Percentiles rank a stretch among this genome's conserved stretches.
phyloP scores from a whole-genome alignment of 192 early-diverging fungal species.

The Podila verticillata region DNA sequence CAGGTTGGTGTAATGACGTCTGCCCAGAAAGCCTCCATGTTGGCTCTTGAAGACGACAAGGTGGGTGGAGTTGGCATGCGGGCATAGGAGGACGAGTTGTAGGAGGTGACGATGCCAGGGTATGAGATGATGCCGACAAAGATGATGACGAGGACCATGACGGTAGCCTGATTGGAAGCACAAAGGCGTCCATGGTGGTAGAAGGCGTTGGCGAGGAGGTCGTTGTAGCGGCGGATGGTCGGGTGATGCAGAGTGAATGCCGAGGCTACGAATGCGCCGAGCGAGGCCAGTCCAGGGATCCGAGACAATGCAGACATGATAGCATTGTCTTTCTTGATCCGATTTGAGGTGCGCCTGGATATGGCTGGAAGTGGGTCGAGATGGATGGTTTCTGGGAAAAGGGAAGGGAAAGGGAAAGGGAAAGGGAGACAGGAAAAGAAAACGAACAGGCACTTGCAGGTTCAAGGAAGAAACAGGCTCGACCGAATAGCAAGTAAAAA shows the following conservation, averaged over 20 bases:
- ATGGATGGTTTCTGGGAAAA: too few species aligned
- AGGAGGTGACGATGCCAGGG: slow-evolving; percentile 58
- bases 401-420: too few species aligned
- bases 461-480: too few species aligned
- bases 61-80: slow-evolving; percentile 14
- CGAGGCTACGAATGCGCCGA: slow-evolving; percentile 22
- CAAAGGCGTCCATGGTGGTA: slow-evolving; percentile 72
- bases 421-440: too few species aligned
- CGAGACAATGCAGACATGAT: slow-evolving; percentile 40
- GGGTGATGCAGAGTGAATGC: slow-evolving; percentile 34
- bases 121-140: slow-evolving; percentile 67
- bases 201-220: slow-evolving; percentile 52
- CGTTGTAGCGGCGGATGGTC: slow-evolving; percentile 37
- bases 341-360: too few species aligned
- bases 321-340: not conserved
- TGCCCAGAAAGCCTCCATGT: slow-evolving; percentile 32
- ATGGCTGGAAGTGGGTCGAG: too few species aligned
- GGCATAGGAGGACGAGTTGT: slow-evolving; percentile 34
- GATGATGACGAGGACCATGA: slow-evolving; percentile 61
- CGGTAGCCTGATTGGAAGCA: slow-evolving; percentile 66
- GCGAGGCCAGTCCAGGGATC: slow-evolving; percentile 38
- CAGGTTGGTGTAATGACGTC: slow-evolving; percentile 31
- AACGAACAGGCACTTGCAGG: too few species aligned
- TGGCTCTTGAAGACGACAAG: slow-evolving; percentile 46
- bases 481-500: too few species aligned